Evolutionary conservation across 768 basidiomycete genomes (phyloP), one percentile per base, ranked within the genome.

Genomic region (Phaeotremella skinneri): DNA sequence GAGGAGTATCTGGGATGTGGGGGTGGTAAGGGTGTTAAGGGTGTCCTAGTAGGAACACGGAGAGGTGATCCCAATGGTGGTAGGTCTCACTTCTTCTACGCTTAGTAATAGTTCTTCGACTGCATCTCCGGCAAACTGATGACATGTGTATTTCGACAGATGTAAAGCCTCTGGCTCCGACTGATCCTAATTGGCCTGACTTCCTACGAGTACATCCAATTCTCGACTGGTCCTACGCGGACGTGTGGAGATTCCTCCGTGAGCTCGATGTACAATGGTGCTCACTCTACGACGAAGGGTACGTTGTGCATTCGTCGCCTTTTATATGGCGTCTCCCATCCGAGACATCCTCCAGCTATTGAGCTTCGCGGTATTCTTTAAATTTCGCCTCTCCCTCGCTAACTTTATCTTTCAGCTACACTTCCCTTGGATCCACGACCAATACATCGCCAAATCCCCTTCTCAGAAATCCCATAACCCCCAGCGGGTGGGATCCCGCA

Each of bases 381-480:
- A n/a, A n/a, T n/a, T n/a, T n/a, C n/a, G n/a, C n/a, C n/a, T n/a
- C n/a, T n/a, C n/a, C n/a, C n/a, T n/a, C n/a, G n/a, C n/a, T n/a
- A n/a, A n/a, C n/a, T n/a, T n/a, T n/a, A n/a, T n/a, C 13, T 1
- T 43, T 3, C 48, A 94, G 92, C n/a, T 99, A 94, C 77, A 99
- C 96, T 2, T 97, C 94, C 3, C 84, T 99, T 20, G 94, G 96
- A 17, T 96, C 93, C 11, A 91, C 88, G 6, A 90, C 85, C 78
- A 96, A 98, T 78, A 98, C 96, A 0, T 87, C 87, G 73, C 91
- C 86, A 0, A 98, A 98, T 69, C 93, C 94, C 1, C 86, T 89
- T 1, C 83, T 97, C 2, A 31, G 32, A 13, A 64, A 70, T 41
- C 52, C 58, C 4, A 23, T n/a, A 25, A 43, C 48, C 14, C 14